Base-by-base conservation (phyloP, 352 stramenopile genomes). In the Phytophthora gonapodyides region DNA sequence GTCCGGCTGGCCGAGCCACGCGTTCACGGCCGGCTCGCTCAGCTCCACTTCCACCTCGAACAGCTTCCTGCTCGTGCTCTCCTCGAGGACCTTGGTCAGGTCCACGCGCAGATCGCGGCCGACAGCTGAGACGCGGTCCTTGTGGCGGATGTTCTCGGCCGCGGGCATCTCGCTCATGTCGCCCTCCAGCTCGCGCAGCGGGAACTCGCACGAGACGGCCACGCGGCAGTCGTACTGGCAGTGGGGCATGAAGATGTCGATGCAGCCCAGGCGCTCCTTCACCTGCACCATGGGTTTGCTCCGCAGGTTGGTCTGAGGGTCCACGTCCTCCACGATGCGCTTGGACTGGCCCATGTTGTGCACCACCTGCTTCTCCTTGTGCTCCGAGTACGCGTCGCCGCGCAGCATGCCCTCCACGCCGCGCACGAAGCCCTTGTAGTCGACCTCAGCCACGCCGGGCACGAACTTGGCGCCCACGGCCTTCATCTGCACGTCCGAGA, bases 171-270 rank as follows among this genome's bases (percentile, higher is more conserved):
- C 71, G n/a, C 60, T 78, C 36, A 91, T 67, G 30, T 82, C 76
- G 5, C 73, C 78, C 21, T 86, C 71, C 9, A 94, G 49, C 46
- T 84, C 75, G 2, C 76, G 80, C 53, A 64, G 12, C 6, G 83
- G 82, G 62, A 88, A 92, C 48, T 96, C 87, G 57, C 84, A 91
- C 46, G 87, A 93, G 63, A 96, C 81, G 1, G 87, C 91, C 8
- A 96, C 71, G 50, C 87, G 87, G 53, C 81, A 92, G 71, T 96
- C 87, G 59, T 93, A 96, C 50, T 79, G 73, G 55, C 87, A 96
- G 44, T 89, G 81, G 40, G 87, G 87, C 57, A 96, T 73, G 71
- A 96, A 96, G 50, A 96, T 90, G 56, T 96, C 82, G 40, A 96
- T 87, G 15, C 74, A 90, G 1, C 83, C 84, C 3, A 96, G 79